phyloP scores from a whole-genome alignment of 2,329 filamentous ascomycete genomes.

The Thermoascus crustaceus region DNA sequence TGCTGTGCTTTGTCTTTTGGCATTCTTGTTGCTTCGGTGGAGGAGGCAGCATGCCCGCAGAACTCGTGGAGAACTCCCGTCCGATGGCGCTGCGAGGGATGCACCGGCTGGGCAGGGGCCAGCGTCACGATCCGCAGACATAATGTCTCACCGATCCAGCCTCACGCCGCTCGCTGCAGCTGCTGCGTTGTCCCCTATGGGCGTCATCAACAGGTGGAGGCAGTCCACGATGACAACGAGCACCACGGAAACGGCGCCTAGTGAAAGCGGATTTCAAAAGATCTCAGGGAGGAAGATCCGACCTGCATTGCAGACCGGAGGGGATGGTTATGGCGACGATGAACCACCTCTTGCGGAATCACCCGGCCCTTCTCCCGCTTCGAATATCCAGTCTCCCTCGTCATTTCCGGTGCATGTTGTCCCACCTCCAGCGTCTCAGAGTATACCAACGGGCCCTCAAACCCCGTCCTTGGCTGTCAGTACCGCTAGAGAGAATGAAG shows the following conservation, averaged over 20 bases:
- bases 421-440: slow-evolving; percentile 14
- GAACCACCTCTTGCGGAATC: slow-evolving; percentile 22
- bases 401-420: slow-evolving; percentile 10
- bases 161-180: slow-evolving; percentile 31
- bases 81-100: slow-evolving; percentile 14
- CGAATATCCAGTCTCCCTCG: slow-evolving; percentile 16
- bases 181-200: slow-evolving; percentile 28
- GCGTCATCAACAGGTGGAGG: slow-evolving; percentile 35
- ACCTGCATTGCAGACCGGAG: slow-evolving; percentile 38
- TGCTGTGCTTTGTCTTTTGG: slow-evolving; percentile 42
- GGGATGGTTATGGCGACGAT: slow-evolving; percentile 38
- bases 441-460: slow-evolving; percentile 1
- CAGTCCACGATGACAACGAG: slow-evolving; percentile 27
- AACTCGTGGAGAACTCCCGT: slow-evolving; percentile 16
- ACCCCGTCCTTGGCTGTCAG: slow-evolving; percentile 18
- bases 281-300: slow-evolving; percentile 42
- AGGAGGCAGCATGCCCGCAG: slow-evolving; percentile 12
- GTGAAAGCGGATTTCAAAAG: slow-evolving; percentile 43
- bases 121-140: slow-evolving; percentile 13
- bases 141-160: slow-evolving; percentile 32
- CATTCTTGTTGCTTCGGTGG: slow-evolving; percentile 18
- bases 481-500: slow-evolving; percentile 21
- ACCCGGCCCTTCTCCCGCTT: slow-evolving; percentile 21
- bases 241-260: slow-evolving; percentile 26
- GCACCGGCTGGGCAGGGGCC: slow-evolving; percentile 8